phyloP scores from a whole-genome alignment of 2,329 filamentous ascomycete genomes.

The Neurospora sp. region DNA sequence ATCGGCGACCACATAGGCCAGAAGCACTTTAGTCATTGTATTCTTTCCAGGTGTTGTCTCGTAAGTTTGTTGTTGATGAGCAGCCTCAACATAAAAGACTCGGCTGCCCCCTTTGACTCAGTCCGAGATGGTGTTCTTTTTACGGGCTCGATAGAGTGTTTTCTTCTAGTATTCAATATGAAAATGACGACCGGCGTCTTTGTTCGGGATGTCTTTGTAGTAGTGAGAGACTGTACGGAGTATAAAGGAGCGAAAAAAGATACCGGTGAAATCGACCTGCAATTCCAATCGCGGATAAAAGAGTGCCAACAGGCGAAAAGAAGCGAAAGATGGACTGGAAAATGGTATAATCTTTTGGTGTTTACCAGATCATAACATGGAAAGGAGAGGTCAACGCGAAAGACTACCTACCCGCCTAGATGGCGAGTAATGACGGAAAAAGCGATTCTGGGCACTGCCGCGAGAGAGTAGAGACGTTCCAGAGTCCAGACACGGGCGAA shows the following conservation, averaged over 20 bases:
- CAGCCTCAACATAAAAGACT: slow-evolving; percentile 11
- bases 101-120: background rate
- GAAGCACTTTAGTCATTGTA: slow-evolving; percentile 48
- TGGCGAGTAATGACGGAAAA: slow-evolving; percentile 4
- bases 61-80: slow-evolving; percentile 8
- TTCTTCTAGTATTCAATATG: slow-evolving; percentile 7
- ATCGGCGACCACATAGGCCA: slow-evolving; percentile 38
- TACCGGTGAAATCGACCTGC: slow-evolving; percentile 19
- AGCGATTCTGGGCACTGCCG: slow-evolving; percentile 3
- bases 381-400: slow-evolving; percentile 1
- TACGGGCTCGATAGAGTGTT: background rate
- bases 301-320: slow-evolving; percentile 14
- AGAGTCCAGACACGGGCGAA: background rate
- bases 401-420: slow-evolving; percentile 1
- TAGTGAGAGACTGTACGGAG: slow-evolving; percentile 6
- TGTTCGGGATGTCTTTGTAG: slow-evolving; percentile 1
- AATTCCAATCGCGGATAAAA: slow-evolving; percentile 16
- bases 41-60: slow-evolving; percentile 12
- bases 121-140: slow-evolving; percentile 4
- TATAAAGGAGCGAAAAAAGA: slow-evolving; percentile 5
- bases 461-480: slow-evolving; percentile 1
- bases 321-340: slow-evolving; percentile 17
- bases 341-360: background rate
- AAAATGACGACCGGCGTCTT: slow-evolving; percentile 31
- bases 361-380: slow-evolving; percentile 14